Evolutionary conservation across 768 basidiomycete genomes (phyloP).

Genomic region (Rhodocollybia butyracea): DNA sequence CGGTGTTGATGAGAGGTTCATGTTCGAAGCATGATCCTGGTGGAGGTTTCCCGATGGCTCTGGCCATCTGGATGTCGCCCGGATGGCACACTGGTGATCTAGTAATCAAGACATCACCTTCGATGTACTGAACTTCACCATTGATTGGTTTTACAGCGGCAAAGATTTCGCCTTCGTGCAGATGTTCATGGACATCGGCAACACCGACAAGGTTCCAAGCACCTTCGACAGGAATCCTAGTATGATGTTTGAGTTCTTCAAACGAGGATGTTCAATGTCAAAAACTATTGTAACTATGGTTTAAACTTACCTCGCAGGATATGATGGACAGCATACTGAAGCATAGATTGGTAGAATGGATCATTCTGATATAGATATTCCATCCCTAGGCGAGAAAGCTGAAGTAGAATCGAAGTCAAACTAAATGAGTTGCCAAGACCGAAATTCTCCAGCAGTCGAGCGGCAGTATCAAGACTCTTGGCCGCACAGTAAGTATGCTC

Average conservation of each 20-base stretch:
- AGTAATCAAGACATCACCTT: conserved; percentile 1
- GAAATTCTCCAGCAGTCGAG: conserved; percentile 47
- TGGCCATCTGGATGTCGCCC: conserved; percentile 60
- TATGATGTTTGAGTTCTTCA: conserved; percentile 9
- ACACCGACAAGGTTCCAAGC: conserved; percentile 72
- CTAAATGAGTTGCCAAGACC: conserved; percentile 59
- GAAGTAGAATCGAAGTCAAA: conserved; percentile 48
- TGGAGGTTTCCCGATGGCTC: conserved; percentile 53
- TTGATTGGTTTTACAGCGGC: conserved; percentile 48
- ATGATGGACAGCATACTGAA: conserved; percentile 57
- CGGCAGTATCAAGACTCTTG: conserved; percentile 40
- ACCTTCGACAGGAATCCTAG: conserved; percentile 57
- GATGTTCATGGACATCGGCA: conserved; percentile 53
- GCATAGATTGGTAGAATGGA: conserved; percentile 50
- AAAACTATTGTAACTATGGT: neutral
- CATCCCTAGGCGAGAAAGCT: conserved; percentile 43
- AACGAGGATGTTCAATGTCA: neutral
- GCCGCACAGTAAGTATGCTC: conserved; percentile 40
- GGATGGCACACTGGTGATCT: conserved; percentile 68
- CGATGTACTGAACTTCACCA: conserved; percentile 14
- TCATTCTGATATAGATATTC: conserved; percentile 1
- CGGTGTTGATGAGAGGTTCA: conserved; percentile 55
- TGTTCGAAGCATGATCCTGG: conserved; percentile 45
- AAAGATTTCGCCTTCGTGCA: conserved; percentile 57
- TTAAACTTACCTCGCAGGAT: conserved; percentile 34